Percentiles rank a stretch among this genome's conserved stretches.
These are phyloP conservation scores for Anthracocystis panici-leucophaei DNA, from an alignment of 1,284 basidiomycete species.

Conservation along the genomic window DNA sequence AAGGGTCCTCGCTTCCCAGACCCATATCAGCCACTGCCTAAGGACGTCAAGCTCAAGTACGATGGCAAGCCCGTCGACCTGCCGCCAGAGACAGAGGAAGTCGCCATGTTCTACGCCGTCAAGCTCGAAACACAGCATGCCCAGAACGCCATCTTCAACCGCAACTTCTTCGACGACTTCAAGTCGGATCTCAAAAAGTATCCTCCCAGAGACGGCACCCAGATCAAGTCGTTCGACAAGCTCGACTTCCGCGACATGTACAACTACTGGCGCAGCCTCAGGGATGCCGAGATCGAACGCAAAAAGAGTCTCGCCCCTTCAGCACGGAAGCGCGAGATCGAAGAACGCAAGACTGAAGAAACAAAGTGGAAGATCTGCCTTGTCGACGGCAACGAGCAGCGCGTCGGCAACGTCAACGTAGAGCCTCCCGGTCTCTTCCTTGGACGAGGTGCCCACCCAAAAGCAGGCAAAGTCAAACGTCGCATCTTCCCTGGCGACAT, in stretches of 20 bases:
- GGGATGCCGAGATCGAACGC: conserved; percentile 87
- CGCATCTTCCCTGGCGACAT: conserved; percentile 67
- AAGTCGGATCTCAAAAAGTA: conserved; percentile 80
- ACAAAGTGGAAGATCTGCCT: conserved; percentile 85
- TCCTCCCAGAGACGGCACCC: conserved; percentile 81
- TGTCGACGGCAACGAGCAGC: conserved; percentile 95
- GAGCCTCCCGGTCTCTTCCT: conserved; percentile 98
- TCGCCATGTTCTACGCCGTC: conserved; percentile 94
- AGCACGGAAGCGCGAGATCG: conserved; percentile 75
- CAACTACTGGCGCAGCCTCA: conserved; percentile 77
- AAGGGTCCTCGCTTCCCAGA: conserved; percentile 96
- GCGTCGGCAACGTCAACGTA: conserved; percentile 96
- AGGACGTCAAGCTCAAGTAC: conserved; percentile 92
- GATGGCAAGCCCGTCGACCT: conserved; percentile 85
- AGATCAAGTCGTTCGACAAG: conserved; percentile 81
- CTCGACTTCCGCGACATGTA: conserved; percentile 97
- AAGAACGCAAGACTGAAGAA: conserved; percentile 88
- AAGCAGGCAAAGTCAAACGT: conserved; percentile 95
- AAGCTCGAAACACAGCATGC: conserved; percentile 94
- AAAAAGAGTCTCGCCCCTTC: conserved; percentile 83
- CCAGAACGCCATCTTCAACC: conserved; percentile 86
- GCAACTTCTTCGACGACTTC: conserved; percentile 97
- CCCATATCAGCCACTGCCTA: conserved; percentile 87
- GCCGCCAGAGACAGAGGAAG: conserved; percentile 89
- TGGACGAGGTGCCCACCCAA: conserved; percentile 97